Evolutionary conservation across 371 early-diverging fungal species (phyloP).

Genomic region (Mortierella sp.): DNA sequence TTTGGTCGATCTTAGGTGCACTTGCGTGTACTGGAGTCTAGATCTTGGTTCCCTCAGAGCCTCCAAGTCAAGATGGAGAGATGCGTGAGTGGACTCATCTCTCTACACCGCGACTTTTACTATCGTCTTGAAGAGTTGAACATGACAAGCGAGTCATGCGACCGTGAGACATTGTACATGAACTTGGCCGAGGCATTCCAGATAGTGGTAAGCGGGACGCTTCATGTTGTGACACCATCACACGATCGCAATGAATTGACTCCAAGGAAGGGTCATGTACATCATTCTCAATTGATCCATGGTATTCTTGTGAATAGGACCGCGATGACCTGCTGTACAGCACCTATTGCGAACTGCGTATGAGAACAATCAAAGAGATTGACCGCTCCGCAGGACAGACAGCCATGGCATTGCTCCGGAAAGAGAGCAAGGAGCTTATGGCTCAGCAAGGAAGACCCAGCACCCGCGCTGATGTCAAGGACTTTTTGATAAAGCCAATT

Average conservation of each 20-base stretch:
- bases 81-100: slow-evolving; percentile 21
- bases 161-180: no score
- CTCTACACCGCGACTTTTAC: slow-evolving; percentile 24
- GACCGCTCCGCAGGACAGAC: slow-evolving; percentile 12
- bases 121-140: neutral
- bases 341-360: slow-evolving; percentile 36
- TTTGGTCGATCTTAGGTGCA: slow-evolving; percentile 31
- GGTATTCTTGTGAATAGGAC: slow-evolving; percentile 8
- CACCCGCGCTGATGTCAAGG: slow-evolving; percentile 36
- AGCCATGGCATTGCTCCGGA: slow-evolving; percentile 18
- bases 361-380: slow-evolving; percentile 29
- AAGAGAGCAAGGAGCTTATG: slow-evolving; percentile 38
- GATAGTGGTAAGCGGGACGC: slow-evolving; percentile 20
- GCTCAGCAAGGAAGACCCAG: slow-evolving; percentile 29
- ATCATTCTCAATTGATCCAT: neutral
- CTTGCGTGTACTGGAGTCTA: slow-evolving; percentile 22
- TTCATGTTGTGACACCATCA: no score
- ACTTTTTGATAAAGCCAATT: slow-evolving; percentile 93
- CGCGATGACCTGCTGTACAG: slow-evolving; percentile 24
- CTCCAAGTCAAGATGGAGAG: slow-evolving; percentile 16
- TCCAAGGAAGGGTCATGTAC: neutral
- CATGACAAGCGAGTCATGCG: neutral
- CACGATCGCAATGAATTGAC: no score
- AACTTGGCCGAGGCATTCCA: slow-evolving; percentile 20
- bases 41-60: slow-evolving; percentile 31